These are phyloP conservation scores for Letharia columbiana DNA, from an alignment of 495 filamentous ascomycete species.

Conservation along the genomic window DNA sequence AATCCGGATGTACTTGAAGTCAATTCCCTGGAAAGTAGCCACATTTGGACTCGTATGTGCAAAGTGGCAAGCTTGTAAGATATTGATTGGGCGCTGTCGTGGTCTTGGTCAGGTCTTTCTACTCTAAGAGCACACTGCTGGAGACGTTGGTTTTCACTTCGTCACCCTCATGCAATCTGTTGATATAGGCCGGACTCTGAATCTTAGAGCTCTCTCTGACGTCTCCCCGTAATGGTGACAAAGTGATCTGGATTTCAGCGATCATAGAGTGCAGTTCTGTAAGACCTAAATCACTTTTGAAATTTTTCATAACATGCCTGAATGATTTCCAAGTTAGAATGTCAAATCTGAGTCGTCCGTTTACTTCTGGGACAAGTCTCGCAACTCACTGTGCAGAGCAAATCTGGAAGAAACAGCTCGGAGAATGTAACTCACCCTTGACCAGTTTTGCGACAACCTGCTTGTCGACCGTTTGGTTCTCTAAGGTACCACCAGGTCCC, in stretches of 20 bases:
- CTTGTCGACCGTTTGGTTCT: conserved; percentile 46
- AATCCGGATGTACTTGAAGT: not conserved
- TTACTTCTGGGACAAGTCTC: not conserved
- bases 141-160: not conserved
- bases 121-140: not conserved
- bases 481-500: conserved; percentile 39
- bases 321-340: not conserved
- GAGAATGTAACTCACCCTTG: conserved; percentile 10
- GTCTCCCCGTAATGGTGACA: not conserved
- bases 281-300: not conserved
- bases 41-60: not conserved
- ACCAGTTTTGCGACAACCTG: conserved; percentile 41
- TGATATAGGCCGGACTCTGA: not conserved
- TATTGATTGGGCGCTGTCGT: not conserved
- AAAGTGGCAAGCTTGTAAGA: not conserved
- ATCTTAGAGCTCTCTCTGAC: not conserved
- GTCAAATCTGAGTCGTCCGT: not conserved
- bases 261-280: not conserved
- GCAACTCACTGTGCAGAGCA: not conserved
- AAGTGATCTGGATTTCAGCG: not conserved
- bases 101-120: not conserved
- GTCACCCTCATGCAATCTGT: not conserved
- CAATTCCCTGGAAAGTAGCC: not conserved
- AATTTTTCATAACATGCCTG: not conserved
- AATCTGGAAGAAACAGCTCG: not conserved